Percentiles rank a stretch among this genome's conserved stretches.
Conservation (phyloP, 176 grass and related monocot species). For the Musa troglodytarum region DNA sequence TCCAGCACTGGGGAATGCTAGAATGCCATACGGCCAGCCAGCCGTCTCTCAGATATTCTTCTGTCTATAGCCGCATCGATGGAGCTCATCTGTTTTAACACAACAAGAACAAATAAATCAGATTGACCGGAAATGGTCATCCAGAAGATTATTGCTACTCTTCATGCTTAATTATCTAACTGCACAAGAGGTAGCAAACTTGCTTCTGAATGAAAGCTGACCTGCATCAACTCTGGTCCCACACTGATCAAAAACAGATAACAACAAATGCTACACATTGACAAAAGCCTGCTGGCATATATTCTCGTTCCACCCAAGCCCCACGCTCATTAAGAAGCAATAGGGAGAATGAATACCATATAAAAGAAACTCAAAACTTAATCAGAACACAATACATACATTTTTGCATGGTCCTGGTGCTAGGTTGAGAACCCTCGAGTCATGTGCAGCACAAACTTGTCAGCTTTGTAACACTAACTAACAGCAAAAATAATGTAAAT, state of each 20-base stretch:
- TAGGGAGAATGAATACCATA: conserved; percentile 35
- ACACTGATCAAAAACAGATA: conserved; percentile 71
- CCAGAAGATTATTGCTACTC: not conserved
- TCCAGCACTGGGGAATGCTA: conserved; percentile 11
- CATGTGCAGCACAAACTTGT: conserved; percentile 78
- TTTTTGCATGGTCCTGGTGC: conserved; percentile 63
- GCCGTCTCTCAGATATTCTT: conserved; percentile 72
- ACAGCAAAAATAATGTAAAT: conserved; percentile 54
- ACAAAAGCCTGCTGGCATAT: conserved; percentile 61
- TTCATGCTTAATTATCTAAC: conserved; percentile 3
- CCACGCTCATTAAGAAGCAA: conserved; percentile 43
- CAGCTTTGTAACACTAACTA: conserved; percentile 74
- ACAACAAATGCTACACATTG: conserved; percentile 53
- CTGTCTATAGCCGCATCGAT: conserved; percentile 92
- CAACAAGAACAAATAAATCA: conserved; percentile 18
- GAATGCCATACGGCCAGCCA: conserved; percentile 66
- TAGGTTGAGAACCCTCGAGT: conserved; percentile 54
- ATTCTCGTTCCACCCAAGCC: conserved; percentile 53
- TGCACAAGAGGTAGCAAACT: conserved; percentile 41
- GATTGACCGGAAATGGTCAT: not conserved
- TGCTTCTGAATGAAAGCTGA: conserved; percentile 77
- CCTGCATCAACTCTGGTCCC: conserved; percentile 68
- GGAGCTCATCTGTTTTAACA: conserved; percentile 78
- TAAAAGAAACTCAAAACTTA: conserved; percentile 28
- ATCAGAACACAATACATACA: conserved; percentile 83